phyloP scores from a whole-genome alignment of 176 grass and related monocot genomes.

The Ampelocalamus luodianensis region DNA sequence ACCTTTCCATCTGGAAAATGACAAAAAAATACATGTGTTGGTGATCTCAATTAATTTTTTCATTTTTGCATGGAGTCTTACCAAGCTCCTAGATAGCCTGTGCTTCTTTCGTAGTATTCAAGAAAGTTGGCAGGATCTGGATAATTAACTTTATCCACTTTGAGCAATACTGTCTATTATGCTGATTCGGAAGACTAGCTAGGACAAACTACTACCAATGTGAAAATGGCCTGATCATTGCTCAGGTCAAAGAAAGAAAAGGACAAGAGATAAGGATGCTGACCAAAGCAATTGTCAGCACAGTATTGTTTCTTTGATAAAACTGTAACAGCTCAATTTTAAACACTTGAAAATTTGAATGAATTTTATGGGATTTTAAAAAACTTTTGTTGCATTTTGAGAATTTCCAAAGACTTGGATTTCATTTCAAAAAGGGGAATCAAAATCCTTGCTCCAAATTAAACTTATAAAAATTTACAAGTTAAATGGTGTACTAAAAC shows the following conservation, averaged over 20 bases:
- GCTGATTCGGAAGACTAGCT: background rate
- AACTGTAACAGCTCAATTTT: too few species aligned
- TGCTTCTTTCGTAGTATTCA: background rate
- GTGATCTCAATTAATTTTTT: background rate
- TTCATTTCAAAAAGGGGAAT: too few species aligned
- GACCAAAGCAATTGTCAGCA: constrained; percentile 7
- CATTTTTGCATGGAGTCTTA: background rate
- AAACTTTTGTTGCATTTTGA: too few species aligned
- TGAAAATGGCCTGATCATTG: background rate
- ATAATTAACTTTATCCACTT: background rate
- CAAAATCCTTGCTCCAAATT: too few species aligned
- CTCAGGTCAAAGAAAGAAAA: background rate
- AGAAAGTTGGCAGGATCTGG: background rate
- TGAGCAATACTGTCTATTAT: background rate
- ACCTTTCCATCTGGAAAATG: constrained; percentile 7
- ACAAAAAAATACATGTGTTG: background rate
- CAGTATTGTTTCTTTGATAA: background rate
- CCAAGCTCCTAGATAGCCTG: background rate
- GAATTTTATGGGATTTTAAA: too few species aligned
- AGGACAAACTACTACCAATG: background rate
- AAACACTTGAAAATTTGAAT: too few species aligned
- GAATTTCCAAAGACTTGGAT: too few species aligned
- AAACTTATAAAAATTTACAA: too few species aligned
- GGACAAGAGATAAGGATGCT: background rate
- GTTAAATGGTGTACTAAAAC: too few species aligned